These are phyloP conservation scores for Pilaira anomala DNA, from an alignment of 192 early-diverging fungal species.

Conservation along the genomic window DNA sequence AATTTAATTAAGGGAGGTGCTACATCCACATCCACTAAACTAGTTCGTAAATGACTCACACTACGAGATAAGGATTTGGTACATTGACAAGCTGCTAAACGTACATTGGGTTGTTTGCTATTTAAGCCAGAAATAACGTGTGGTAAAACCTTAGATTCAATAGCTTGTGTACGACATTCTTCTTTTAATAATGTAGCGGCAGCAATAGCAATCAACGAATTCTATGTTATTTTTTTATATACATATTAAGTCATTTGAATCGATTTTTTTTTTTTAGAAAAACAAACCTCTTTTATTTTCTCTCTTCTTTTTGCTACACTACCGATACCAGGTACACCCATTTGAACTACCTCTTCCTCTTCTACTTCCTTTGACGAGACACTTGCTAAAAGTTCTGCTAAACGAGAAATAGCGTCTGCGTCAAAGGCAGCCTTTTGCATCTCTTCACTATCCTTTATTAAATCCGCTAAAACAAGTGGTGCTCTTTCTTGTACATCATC, in stretches of 20 bases:
- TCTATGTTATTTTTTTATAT: constrained; percentile 40
- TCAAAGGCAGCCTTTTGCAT: constrained; percentile 77
- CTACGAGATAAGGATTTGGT: constrained; percentile 72
- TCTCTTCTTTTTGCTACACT: constrained; percentile 47
- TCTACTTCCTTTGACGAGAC: constrained; percentile 28
- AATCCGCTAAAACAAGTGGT: constrained; percentile 62
- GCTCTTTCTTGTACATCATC: constrained; percentile 62
- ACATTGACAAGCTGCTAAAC: constrained; percentile 78
- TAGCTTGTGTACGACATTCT: constrained; percentile 70
- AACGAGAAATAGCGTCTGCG: constrained; percentile 63
- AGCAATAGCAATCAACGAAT: constrained; percentile 65
- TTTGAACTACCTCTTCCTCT: constrained; percentile 29
- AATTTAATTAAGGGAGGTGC: constrained; percentile 66
- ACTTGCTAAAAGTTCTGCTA: constrained; percentile 56
- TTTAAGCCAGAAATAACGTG: constrained; percentile 65
- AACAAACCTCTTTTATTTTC: constrained; percentile 58
- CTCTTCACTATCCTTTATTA: constrained; percentile 67
- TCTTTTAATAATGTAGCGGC: constrained; percentile 68
- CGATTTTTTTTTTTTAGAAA: not conserved
- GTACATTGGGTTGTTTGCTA: constrained; percentile 51
- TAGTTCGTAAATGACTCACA: constrained; percentile 72
- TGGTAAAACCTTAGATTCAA: constrained; percentile 74
- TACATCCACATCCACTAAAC: constrained; percentile 74
- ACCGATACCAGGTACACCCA: constrained; percentile 30
- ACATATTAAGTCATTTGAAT: not conserved